Evolutionary conservation across 2,329 filamentous ascomycete species (phyloP).

Genomic region (Scolecobasidium constrictum): DNA sequence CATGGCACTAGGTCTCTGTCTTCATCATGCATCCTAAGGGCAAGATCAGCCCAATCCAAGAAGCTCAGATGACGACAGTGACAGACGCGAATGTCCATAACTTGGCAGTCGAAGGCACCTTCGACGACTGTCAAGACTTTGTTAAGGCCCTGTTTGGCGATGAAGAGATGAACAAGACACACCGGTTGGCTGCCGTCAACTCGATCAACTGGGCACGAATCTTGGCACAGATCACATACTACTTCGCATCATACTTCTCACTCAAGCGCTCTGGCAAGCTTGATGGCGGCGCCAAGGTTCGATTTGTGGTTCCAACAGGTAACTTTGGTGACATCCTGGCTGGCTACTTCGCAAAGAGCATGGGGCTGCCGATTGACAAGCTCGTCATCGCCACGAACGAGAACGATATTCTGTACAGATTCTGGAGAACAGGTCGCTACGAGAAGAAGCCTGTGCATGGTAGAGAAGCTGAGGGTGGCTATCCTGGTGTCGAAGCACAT

Average conservation of each 20-base stretch:
- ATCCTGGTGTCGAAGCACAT: conserved; percentile 49
- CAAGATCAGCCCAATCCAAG: conserved; percentile 82
- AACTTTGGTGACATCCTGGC: conserved; percentile 95
- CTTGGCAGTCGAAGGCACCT: conserved; percentile 77
- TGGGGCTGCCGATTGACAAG: conserved; percentile 82
- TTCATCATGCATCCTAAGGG: conserved; percentile 92
- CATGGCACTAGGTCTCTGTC: conserved; percentile 49
- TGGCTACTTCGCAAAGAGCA: conserved; percentile 82
- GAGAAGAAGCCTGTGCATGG: conserved; percentile 66
- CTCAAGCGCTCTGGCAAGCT: conserved; percentile 52
- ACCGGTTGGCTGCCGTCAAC: conserved; percentile 87
- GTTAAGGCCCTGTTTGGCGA: conserved; percentile 91
- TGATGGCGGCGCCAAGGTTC: conserved; percentile 48
- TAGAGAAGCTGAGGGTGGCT: conserved; percentile 43
- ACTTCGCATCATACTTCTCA: conserved; percentile 88
- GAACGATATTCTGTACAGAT: conserved; percentile 93
- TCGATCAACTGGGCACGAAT: conserved; percentile 94
- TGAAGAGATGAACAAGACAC: conserved; percentile 65
- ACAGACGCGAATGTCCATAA: conserved; percentile 89
- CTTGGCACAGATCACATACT: conserved; percentile 93
- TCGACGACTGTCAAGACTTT: conserved; percentile 95
- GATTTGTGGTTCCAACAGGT: conserved; percentile 85
- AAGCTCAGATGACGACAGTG: conserved; percentile 95
- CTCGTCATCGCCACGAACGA: conserved; percentile 91
- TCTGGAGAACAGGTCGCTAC: conserved; percentile 84